Conservation (phyloP, 345 rosid species). For the Nasturtium officinale region DNA sequence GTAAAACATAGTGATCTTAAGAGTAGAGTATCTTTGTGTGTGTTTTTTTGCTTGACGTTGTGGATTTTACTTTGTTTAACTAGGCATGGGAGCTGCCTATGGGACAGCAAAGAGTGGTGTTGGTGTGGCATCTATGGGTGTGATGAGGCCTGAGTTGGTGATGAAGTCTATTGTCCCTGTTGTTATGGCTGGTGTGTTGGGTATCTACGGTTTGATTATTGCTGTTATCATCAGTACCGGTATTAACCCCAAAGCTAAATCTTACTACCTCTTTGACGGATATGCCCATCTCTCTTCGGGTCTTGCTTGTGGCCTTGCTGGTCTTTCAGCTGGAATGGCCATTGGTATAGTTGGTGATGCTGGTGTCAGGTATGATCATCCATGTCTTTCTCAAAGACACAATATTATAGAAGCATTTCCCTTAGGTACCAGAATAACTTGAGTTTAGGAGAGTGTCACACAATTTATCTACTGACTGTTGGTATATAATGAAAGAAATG, state of each 20-base stretch:
- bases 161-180: conserved; percentile 97
- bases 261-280: conserved; percentile 90
- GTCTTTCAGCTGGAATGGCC: conserved; percentile 97
- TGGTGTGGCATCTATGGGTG: conserved; percentile 94
- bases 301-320: conserved; percentile 95
- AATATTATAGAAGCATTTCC: not conserved
- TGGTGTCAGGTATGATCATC: conserved; percentile 74
- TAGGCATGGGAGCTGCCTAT: conserved; percentile 98
- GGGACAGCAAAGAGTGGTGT: conserved; percentile 98
- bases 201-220: conserved; percentile 91
- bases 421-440: not conserved
- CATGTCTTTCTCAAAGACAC: not conserved
- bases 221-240: conserved; percentile 94
- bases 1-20: conserved; percentile 1
- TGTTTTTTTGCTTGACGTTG: not conserved
- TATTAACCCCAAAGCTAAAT: conserved; percentile 88
- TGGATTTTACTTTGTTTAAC: not conserved
- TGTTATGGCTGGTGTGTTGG: conserved; percentile 99
- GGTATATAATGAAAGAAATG: not conserved
- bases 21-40: conserved; percentile 6
- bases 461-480: not conserved
- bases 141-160: conserved; percentile 94
- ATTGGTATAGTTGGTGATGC: conserved; percentile 98
- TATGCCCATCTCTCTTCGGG: conserved; percentile 96
- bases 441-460: not conserved